A percentile compares a stretch with the other conserved stretches of the same genome.
These are phyloP conservation scores for Lycium barbarum DNA, from an alignment of 257 asterid species.

Conservation along the genomic window DNA sequence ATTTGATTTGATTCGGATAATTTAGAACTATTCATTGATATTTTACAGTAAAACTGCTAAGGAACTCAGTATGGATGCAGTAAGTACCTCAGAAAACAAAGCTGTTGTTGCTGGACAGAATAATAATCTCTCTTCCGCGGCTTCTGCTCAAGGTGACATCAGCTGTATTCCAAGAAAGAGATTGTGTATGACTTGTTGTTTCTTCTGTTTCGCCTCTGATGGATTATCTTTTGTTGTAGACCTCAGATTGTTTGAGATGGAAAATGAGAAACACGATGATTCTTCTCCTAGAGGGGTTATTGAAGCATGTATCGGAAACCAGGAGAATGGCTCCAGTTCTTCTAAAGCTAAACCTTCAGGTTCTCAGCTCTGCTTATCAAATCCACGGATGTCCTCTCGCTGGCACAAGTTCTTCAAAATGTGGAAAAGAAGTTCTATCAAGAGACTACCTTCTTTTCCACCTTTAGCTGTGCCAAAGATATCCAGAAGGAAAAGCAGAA, in stretches of 20 bases:
- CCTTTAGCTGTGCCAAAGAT: slow-evolving; percentile 45
- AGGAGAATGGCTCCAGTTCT: slow-evolving; percentile 33
- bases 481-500: slow-evolving; percentile 47
- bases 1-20: not conserved
- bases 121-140: slow-evolving; percentile 30
- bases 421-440: slow-evolving; percentile 51
- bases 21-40: not conserved
- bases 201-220: not conserved
- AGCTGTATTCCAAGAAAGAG: not conserved
- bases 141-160: slow-evolving; percentile 60
- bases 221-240: slow-evolving; percentile 41
- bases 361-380: slow-evolving; percentile 9
- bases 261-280: slow-evolving; percentile 37
- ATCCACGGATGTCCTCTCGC: slow-evolving; percentile 38
- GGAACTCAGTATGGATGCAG: not conserved
- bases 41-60: slow-evolving; percentile 1
- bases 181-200: not conserved
- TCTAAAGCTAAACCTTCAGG: slow-evolving; percentile 15
- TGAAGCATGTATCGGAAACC: slow-evolving; percentile 35
- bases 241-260: slow-evolving; percentile 45
- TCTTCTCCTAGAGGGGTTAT: slow-evolving; percentile 47
- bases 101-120: not conserved
- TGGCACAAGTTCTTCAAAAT: slow-evolving; percentile 56
- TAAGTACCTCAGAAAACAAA: slow-evolving; percentile 13
- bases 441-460: slow-evolving; percentile 47